These are phyloP conservation scores for Xylariales sp. DNA, from an alignment of 2,329 filamentous ascomycete genomes.

Conservation along the genomic window DNA sequence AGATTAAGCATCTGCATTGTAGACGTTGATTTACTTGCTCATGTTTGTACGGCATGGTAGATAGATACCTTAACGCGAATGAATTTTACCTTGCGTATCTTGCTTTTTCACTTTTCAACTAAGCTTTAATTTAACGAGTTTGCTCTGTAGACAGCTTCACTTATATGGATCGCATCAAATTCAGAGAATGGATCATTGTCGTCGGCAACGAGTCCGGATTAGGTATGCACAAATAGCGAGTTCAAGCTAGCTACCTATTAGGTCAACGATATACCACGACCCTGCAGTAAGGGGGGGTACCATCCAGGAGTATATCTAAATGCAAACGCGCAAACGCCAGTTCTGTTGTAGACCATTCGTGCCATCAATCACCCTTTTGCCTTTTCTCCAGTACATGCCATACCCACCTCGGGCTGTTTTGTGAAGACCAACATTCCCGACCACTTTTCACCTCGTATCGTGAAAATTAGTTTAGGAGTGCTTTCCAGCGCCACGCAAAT, in stretches of 20 bases:
- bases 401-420: not conserved
- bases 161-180: not conserved
- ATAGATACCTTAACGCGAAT: conserved; percentile 28
- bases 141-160: not conserved
- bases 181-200: not conserved
- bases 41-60: not conserved
- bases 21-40: conserved; percentile 8
- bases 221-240: not conserved
- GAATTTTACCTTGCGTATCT: not conserved
- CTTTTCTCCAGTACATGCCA: not conserved
- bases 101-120: not conserved
- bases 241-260: not conserved
- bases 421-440: not conserved
- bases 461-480: not conserved
- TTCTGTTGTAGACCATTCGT: not conserved
- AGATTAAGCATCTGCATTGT: conserved; percentile 13
- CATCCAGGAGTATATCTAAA: not conserved
- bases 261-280: not conserved
- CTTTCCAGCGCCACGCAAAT: not conserved
- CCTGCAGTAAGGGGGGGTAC: not conserved
- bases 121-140: not conserved
- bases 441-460: not conserved
- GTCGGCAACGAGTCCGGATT: not conserved
- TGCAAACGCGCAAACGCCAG: conserved; percentile 6
- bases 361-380: not conserved